phyloP scores from a whole-genome alignment of 179 eudicot genomes.

The Beta lomatogona region DNA sequence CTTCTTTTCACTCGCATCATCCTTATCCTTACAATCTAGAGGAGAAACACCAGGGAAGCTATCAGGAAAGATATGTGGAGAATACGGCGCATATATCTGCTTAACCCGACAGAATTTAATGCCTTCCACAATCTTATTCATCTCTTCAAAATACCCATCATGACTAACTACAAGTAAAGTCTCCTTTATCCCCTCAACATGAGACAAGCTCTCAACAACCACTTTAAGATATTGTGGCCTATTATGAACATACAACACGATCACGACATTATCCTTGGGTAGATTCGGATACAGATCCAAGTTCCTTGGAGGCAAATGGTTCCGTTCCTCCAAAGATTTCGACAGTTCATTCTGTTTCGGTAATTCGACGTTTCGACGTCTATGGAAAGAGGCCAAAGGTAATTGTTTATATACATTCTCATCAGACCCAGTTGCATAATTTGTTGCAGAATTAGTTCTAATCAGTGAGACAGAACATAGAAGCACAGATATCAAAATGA shows the following conservation, averaged over 20 bases:
- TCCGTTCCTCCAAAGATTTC: conserved; percentile 48
- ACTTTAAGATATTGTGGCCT: conserved; percentile 80
- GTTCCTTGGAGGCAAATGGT: conserved; percentile 72
- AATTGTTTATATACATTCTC: conserved; percentile 21
- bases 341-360: conserved; percentile 68
- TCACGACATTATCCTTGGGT: conserved; percentile 60
- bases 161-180: conserved; percentile 87
- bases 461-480: conserved; percentile 27
- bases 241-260: conserved; percentile 93
- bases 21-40: conserved; percentile 71
- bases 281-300: conserved; percentile 64
- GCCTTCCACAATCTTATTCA: conserved; percentile 81
- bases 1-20: conserved; percentile 46
- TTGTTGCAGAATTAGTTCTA: conserved; percentile 29
- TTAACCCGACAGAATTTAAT: conserved; percentile 86
- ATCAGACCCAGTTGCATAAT: conserved; percentile 28
- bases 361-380: conserved; percentile 31
- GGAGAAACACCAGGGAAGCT: conserved; percentile 82
- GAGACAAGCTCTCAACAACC: conserved; percentile 81
- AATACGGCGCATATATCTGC: conserved; percentile 86
- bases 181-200: conserved; percentile 72
- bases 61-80: conserved; percentile 70
- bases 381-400: conserved; percentile 5
- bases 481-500: conserved; percentile 14
- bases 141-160: conserved; percentile 86